These are phyloP conservation scores for Juglanconis juglandina DNA, from an alignment of 2,329 filamentous ascomycete genomes.

Conservation along the genomic window DNA sequence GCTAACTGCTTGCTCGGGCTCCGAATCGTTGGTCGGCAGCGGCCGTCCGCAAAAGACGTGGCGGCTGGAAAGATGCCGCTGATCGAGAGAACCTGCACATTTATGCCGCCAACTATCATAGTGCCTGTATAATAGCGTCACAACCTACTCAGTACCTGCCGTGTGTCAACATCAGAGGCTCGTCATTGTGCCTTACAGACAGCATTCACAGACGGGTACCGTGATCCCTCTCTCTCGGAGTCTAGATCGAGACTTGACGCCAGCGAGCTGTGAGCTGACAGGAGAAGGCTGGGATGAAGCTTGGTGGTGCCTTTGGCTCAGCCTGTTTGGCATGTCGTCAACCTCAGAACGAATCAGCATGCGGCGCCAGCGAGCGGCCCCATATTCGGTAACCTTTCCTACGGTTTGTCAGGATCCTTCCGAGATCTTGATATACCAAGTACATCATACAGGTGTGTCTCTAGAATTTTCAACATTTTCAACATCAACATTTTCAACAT, in stretches of 20 bases:
- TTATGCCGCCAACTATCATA: background rate
- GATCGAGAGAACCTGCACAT: too few relatives aligned
- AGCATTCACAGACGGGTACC: background rate
- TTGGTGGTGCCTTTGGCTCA: background rate
- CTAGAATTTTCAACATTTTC: background rate
- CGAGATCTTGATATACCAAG: constrained; percentile 8
- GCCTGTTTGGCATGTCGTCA: background rate
- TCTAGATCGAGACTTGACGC: too few relatives aligned
- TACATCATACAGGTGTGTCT: background rate
- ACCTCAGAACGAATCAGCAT: constrained; percentile 4
- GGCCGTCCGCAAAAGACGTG: too few relatives aligned
- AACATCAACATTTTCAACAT: too few relatives aligned
- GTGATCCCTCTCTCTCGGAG: too few relatives aligned
- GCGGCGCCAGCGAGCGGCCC: background rate
- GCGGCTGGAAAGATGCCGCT: too few relatives aligned
- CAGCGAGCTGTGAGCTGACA: background rate
- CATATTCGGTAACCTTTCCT: background rate
- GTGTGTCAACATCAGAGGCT: too few relatives aligned
- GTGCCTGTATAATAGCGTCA: background rate
- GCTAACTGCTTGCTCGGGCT: too few relatives aligned
- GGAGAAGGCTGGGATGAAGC: constrained; percentile 5
- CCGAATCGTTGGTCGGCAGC: too few relatives aligned
- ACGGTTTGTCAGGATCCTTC: background rate
- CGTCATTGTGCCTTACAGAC: background rate
- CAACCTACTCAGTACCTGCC: background rate